Evolutionary conservation across 2,329 filamentous ascomycete species (phyloP).

Genomic region (Phialophora chinensis): DNA sequence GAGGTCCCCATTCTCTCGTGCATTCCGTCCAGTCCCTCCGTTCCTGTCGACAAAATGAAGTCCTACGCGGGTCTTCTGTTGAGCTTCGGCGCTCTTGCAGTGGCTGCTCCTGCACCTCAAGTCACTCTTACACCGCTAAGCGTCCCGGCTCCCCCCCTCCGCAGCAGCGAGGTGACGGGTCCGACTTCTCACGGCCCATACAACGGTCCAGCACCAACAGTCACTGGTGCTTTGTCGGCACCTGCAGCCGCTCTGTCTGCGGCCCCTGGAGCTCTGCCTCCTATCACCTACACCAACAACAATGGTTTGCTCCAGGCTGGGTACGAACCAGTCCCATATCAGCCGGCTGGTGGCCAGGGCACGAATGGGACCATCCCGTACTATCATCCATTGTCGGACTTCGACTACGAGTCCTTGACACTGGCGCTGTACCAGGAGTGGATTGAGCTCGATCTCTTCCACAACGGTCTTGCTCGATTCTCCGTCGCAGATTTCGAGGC

Average conservation of each 20-base stretch:
- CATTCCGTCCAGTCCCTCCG: background rate
- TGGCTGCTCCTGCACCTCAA: constrained; percentile 36
- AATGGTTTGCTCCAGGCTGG: constrained; percentile 70
- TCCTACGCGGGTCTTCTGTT: constrained; percentile 28
- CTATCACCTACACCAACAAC: constrained; percentile 71
- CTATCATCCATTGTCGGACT: constrained; percentile 72
- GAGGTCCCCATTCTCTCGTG: background rate
- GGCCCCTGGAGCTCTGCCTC: constrained; percentile 61
- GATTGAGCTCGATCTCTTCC: constrained; percentile 84
- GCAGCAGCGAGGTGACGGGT: constrained; percentile 60
- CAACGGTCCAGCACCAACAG: constrained; percentile 66
- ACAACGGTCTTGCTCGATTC: constrained; percentile 74
- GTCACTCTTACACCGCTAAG: constrained; percentile 31
- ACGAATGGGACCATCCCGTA: constrained; percentile 70
- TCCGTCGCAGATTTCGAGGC: constrained; percentile 71
- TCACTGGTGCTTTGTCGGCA: constrained; percentile 71
- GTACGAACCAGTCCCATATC: constrained; percentile 72
- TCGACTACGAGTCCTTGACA: constrained; percentile 75
- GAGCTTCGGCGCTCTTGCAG: constrained; percentile 30
- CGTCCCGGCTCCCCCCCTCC: constrained; percentile 46
- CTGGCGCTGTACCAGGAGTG: constrained; percentile 81
- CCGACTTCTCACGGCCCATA: constrained; percentile 71
- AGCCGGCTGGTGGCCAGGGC: constrained; percentile 73
- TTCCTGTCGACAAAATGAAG: constrained; percentile 26
- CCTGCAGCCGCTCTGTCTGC: constrained; percentile 64